Percentiles rank a stretch among this genome's conserved stretches.
phyloP scores from a whole-genome alignment of 805 yeast genomes.

The Ogataea corticis region DNA sequence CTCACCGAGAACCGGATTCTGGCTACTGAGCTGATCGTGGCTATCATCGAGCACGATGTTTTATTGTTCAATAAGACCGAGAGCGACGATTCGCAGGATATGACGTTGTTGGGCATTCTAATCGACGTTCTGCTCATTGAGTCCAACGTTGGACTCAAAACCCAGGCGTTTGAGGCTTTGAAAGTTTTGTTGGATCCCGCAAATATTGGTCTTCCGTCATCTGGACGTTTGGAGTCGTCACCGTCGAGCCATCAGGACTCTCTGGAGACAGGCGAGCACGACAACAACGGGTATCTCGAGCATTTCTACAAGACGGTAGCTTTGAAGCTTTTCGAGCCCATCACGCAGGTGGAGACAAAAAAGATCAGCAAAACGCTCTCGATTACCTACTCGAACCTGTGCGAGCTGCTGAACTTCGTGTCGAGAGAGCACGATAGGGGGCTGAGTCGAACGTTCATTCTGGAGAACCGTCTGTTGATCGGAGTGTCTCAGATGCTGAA shows the following conservation, averaged over 20 bases:
- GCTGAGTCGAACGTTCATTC: slow-evolving; percentile 60
- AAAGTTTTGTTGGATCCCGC: slow-evolving; percentile 68
- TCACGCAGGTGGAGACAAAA: slow-evolving; percentile 17
- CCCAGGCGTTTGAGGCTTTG: slow-evolving; percentile 83
- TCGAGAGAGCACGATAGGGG: slow-evolving; percentile 60
- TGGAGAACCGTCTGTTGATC: slow-evolving; percentile 56
- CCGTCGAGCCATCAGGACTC: slow-evolving; percentile 12
- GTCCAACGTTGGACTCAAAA: slow-evolving; percentile 66
- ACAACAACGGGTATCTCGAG: slow-evolving; percentile 40
- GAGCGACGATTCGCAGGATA: slow-evolving; percentile 35
- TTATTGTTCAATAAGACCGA: slow-evolving; percentile 46
- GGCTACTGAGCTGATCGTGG: slow-evolving; percentile 78
- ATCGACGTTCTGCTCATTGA: slow-evolving; percentile 63
- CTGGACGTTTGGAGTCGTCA: slow-evolving; percentile 17
- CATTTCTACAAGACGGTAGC: slow-evolving; percentile 59
- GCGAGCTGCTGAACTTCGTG: slow-evolving; percentile 72
- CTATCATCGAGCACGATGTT: slow-evolving; percentile 84
- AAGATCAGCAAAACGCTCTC: slow-evolving; percentile 10
- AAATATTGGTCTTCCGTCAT: slow-evolving; percentile 15
- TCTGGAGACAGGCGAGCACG: slow-evolving; percentile 4
- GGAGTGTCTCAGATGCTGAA: slow-evolving; percentile 55
- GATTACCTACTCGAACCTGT: slow-evolving; percentile 40
- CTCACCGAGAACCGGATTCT: slow-evolving; percentile 53
- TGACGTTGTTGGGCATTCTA: slow-evolving; percentile 47
- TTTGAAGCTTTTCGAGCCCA: slow-evolving; percentile 29